A percentile compares a stretch with the other conserved stretches of the same genome.
These are phyloP conservation scores for Rhododendron henanense DNA, from an alignment of 148 eudicot species.

Conservation along the genomic window DNA sequence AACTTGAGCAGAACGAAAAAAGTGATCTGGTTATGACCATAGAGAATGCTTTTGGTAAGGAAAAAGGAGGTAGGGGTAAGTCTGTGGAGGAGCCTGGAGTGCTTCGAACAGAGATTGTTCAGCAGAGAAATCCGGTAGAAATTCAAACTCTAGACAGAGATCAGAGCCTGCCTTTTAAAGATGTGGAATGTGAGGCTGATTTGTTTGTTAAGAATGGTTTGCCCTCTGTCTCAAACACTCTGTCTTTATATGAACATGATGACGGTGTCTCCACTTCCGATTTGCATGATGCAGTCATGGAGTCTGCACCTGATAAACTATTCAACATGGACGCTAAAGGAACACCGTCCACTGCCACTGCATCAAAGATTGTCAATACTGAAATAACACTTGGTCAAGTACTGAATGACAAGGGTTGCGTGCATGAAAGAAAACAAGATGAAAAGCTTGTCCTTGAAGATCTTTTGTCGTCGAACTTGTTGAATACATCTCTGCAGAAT, in stretches of 20 bases:
- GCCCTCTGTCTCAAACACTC: constrained; percentile 18
- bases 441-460: constrained; percentile 19
- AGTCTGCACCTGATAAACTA: constrained; percentile 14
- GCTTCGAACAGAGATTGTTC: constrained; percentile 13
- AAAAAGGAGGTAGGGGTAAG: constrained; percentile 17
- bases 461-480: constrained; percentile 11
- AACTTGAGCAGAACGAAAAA: constrained; percentile 22
- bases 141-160: constrained; percentile 10
- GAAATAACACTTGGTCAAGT: constrained; percentile 15
- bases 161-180: constrained; percentile 14
- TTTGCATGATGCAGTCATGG: constrained; percentile 19
- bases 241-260: constrained; percentile 19
- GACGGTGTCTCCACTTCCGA: constrained; percentile 19
- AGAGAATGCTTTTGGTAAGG: constrained; percentile 16
- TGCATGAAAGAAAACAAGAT: constrained; percentile 20
- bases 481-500: constrained; percentile 15
- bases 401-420: constrained; percentile 18
- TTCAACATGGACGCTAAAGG: constrained; percentile 23
- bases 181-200: constrained; percentile 22
- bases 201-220: constrained; percentile 18
- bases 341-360: constrained; percentile 15
- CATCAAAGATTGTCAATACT: constrained; percentile 13
- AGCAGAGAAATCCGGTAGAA: constrained; percentile 2
- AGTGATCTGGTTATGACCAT: constrained; percentile 12
- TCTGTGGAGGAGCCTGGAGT: constrained; percentile 17